Evolutionary conservation across 768 basidiomycete genomes (phyloP).

Genomic region (Rhizopogon vesiculosus): DNA sequence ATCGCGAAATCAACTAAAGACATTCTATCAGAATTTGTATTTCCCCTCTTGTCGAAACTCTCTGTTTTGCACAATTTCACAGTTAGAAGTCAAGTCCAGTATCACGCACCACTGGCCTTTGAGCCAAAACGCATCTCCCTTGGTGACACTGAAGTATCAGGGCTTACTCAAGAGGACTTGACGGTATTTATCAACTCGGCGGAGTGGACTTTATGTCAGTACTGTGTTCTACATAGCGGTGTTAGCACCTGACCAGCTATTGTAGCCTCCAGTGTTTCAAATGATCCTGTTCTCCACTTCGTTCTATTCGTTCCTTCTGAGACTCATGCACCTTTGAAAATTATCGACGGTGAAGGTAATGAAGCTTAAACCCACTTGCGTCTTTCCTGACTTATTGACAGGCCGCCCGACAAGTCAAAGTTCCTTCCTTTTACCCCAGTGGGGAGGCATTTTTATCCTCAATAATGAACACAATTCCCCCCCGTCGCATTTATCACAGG

Average conservation of each 20-base stretch:
- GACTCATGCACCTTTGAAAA: conserved; percentile 61
- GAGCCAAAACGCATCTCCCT: conserved; percentile 40
- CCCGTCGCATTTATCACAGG: conserved; percentile 27
- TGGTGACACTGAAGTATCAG: conserved; percentile 38
- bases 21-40: conserved; percentile 53
- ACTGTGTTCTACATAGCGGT: conserved; percentile 11
- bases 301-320: conserved; percentile 81
- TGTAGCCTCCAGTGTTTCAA: conserved; percentile 86
- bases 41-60: conserved; percentile 59
- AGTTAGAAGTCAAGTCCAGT: conserved; percentile 92
- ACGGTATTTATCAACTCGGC: conserved; percentile 95
- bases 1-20: conserved; percentile 12
- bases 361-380: conserved; percentile 4
- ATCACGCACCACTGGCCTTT: conserved; percentile 86
- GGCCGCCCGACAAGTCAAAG: conserved; percentile 45
- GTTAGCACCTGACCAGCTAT: background rate
- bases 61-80: conserved; percentile 81
- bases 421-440: conserved; percentile 90
- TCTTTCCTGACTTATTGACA: conserved; percentile 21
- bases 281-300: conserved; percentile 93
- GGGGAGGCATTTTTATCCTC: conserved; percentile 83
- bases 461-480: conserved; percentile 43
- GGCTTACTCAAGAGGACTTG: conserved; percentile 75
- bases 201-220: conserved; percentile 86
- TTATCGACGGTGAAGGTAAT: conserved; percentile 50